Base-by-base conservation (phyloP, 306 rosid species). In the Hippophae tibetana region DNA sequence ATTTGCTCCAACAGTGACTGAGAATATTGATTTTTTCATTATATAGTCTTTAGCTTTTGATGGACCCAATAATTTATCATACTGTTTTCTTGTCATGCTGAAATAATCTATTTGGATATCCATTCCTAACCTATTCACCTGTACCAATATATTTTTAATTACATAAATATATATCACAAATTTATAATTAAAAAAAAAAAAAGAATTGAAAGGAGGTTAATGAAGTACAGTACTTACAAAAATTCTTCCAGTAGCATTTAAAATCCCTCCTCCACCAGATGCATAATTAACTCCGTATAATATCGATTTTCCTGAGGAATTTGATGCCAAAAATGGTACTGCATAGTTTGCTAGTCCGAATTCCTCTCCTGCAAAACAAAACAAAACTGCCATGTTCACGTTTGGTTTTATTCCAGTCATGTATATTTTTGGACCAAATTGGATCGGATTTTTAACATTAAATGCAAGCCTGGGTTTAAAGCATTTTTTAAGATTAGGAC, bases 201-300 rank as follows among this genome's bases (percentile, higher is more conserved):
- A 11, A 5, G 3, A 13, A 13, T 46, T 27, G 13, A 62, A n/a
- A 4, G 45, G 49, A 46, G 53, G 69, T 2, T 53, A 54, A 44
- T 40, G 14, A 46, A 52, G 51, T 18, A 18, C 23, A 10, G 55
- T 45, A 57, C 90, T 64, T 5, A 92, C 96, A 84, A 92, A 88
- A 73, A 92, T 88, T 84, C 88, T 82, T 71, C 99, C 96, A 12
- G 99, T 92, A n/a, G 99, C 88, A 62, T 92, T 92, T 54, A 92
- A 56, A 65, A 88, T 82, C 47, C 99, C 96, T 62, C 94, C 99
- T 45, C 95, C 99, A 48, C 99, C 99, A 0, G 99, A 92, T 62
- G 96, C 99, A 62, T 92, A 92, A 65, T 92, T 92, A 61, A 92
- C 99, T 43, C 99, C 99, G 63, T 62, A 8, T 11, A 92, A 72